Conservation (phyloP, 257 asterid species). For the Solanum chiquidenum region DNA sequence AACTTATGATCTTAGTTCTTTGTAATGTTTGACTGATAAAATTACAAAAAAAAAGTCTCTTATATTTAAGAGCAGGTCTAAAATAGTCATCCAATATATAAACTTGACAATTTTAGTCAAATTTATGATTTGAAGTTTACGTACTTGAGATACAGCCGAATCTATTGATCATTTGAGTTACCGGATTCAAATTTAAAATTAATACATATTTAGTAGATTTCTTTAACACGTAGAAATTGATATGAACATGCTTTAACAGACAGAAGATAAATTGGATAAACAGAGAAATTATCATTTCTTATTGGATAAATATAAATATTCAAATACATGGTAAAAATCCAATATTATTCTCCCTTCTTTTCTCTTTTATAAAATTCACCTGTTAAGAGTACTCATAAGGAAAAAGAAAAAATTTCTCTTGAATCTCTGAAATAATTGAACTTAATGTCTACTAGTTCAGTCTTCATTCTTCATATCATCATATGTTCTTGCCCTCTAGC, state of each 20-base stretch:
- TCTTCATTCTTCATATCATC: background rate
- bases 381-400: background rate
- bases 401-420: background rate
- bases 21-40: background rate
- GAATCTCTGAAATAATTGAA: background rate
- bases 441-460: background rate
- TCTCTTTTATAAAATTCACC: background rate
- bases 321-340: background rate
- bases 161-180: background rate
- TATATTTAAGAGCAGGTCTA: background rate
- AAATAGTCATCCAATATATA: background rate
- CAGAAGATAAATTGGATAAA: background rate
- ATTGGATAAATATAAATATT: background rate
- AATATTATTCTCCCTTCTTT: background rate
- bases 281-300: background rate
- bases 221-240: background rate
- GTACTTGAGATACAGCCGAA: background rate
- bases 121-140: background rate
- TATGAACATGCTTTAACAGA: background rate
- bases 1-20: background rate
- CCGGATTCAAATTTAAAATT: background rate
- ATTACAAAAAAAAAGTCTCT: background rate
- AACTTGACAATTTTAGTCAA: background rate
- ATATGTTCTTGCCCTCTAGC: constrained; percentile 49
- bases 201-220: background rate